Conservation (phyloP, 2,329 filamentous ascomycete genomes). For the Xylariomycetidae sp. region DNA sequence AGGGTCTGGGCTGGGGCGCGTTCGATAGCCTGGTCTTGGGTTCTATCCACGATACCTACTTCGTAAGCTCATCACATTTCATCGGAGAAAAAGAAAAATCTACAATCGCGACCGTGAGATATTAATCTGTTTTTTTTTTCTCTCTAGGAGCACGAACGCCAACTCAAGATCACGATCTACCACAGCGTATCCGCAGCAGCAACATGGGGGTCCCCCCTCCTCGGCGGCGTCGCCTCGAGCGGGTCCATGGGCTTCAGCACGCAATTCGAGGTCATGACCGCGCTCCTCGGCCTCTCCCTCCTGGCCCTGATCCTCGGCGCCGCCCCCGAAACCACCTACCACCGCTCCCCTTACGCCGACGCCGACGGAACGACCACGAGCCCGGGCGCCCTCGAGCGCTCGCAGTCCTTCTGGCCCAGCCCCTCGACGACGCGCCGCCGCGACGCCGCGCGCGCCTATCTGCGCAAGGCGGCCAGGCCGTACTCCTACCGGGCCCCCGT, state of each 20-base stretch:
- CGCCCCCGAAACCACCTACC: conserved; percentile 49
- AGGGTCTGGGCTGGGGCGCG: conserved; percentile 55
- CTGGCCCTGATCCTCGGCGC: conserved; percentile 42
- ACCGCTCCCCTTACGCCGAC: conserved; percentile 31
- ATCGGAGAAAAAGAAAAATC: conserved; percentile 14
- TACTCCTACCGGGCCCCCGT: conserved; percentile 29
- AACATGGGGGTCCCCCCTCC: conserved; percentile 50
- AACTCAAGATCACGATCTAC: conserved; percentile 39
- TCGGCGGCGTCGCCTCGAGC: conserved; percentile 46
- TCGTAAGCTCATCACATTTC: conserved; percentile 31
- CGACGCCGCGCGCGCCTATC: conserved; percentile 31
- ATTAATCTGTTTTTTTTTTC: conserved; percentile 5
- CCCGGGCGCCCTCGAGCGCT: conserved; percentile 6
- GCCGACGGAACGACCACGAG: conserved; percentile 12
- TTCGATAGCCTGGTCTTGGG: conserved; percentile 50
- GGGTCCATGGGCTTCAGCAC: conserved; percentile 35
- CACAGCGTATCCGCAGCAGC: conserved; percentile 39
- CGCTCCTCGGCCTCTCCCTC: conserved; percentile 42
- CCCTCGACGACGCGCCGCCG: conserved; percentile 24
- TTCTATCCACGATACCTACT: conserved; percentile 54
- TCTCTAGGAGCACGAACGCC: conserved; percentile 48
- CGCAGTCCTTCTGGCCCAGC: conserved; percentile 16
- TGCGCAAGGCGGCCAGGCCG: conserved; percentile 33
- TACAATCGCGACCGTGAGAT: neutral
- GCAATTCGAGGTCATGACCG: conserved; percentile 48